Conservation (phyloP, 306 rosid genomes). For the Prunus davidiana region DNA sequence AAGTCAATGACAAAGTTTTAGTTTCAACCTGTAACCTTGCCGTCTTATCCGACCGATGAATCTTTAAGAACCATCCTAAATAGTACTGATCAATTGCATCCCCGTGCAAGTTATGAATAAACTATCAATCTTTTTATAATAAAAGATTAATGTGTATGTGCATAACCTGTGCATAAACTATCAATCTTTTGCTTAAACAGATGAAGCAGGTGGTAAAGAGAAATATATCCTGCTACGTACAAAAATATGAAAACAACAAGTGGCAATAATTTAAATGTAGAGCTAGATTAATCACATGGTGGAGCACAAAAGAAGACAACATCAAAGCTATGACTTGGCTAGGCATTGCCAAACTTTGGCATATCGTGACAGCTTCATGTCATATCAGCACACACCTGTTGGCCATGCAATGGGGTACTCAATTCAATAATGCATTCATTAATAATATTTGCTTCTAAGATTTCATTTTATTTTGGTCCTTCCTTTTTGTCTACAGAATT, state of each 20-base stretch:
- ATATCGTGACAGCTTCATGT: not conserved
- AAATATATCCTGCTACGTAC: not conserved
- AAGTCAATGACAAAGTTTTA: too few relatives aligned
- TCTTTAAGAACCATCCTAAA: too few relatives aligned
- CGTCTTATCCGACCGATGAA: too few relatives aligned
- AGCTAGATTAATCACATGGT: not conserved
- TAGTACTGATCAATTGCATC: too few relatives aligned
- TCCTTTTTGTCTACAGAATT: not conserved
- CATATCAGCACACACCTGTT: not conserved
- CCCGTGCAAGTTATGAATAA: not conserved
- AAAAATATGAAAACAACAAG: not conserved
- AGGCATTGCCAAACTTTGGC: not conserved
- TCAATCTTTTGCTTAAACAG: not conserved
- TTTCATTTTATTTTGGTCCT: not conserved
- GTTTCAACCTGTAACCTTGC: too few relatives aligned
- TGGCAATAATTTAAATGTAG: not conserved
- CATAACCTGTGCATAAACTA: not conserved
- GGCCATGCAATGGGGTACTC: not conserved
- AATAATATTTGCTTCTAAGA: not conserved
- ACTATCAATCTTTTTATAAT: not conserved
- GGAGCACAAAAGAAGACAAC: not conserved
- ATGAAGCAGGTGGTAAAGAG: not conserved
- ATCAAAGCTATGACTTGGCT: not conserved
- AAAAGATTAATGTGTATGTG: not conserved
- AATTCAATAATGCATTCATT: not conserved